Evolutionary conservation across 2,329 filamentous ascomycete species (phyloP), one percentile per base, ranked within the genome.

Genomic region (Botrytis hyacinthi): DNA sequence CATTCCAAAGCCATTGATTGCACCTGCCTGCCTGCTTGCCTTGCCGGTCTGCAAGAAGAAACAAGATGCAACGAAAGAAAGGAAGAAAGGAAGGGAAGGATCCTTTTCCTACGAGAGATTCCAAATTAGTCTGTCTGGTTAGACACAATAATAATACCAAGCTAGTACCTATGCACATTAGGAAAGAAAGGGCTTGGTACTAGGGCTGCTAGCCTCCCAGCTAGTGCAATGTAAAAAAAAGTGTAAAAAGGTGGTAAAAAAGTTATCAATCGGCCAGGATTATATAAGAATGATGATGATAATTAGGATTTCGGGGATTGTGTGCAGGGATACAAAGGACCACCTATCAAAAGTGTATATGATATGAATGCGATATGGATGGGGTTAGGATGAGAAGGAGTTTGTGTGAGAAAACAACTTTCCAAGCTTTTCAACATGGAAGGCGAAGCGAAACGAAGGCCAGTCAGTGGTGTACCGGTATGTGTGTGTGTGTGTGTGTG

Each of bases 31-130:
- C 18, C 48, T 51, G 48, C 26, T 4, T 37, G 48, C 22, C 48
- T n/a, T n/a, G 65, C 5, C 26, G n/a, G 48, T 26, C 48, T 37
- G 65, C 65, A 67, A 67, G 65, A 68, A 67, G 32, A 54, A 54
- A 42, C 37, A 68, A 32, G 46, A 68, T 54, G 48, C 65, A 40
- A 29, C 65, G 46, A 67, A 29, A 6, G 32, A 51, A 67, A 46
- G 44, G 32, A 67, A 57, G 51, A 57, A 57, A 57, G 51, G 51
- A 57, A 57, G 51, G n/a, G 51, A 57, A 57, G 51, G n/a, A 57
- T 57, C 51, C 48, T 35, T 32, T 51, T 51, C 14, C 44, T 37
- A 67, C 44, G 35, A 51, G 29, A 66, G 44, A 67, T 67, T 51
- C 22, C 63, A 54, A 54, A 37, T 68, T 68, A 29, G 65, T 54